Conservation (phyloP, 1,284 basidiomycete genomes). For the Tilletia walkeri region DNA sequence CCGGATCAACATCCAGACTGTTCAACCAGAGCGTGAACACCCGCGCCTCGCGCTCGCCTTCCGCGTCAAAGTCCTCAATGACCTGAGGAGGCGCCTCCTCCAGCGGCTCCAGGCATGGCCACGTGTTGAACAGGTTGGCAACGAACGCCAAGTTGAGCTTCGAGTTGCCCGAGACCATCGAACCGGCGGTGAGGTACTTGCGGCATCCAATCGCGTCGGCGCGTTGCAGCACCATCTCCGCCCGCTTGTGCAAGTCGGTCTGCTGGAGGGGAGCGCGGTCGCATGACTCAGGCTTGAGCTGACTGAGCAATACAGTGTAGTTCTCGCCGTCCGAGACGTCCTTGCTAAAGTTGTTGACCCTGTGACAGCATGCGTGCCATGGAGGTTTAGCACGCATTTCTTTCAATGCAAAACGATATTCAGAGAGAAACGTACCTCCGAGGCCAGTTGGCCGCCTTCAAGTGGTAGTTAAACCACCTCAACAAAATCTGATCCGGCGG, state of each 20-base stretch:
- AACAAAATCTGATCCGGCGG: constrained; percentile 96
- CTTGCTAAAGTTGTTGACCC: constrained; percentile 91
- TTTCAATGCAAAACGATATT: too few relatives aligned
- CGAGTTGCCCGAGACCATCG: constrained; percentile 91
- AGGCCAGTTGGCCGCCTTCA: constrained; percentile 90
- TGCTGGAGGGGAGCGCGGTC: constrained; percentile 90
- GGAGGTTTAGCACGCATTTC: neutral
- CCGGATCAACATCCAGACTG: constrained; percentile 90
- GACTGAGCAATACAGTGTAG: constrained; percentile 91
- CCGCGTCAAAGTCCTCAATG: constrained; percentile 96
- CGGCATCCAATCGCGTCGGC: constrained; percentile 90
- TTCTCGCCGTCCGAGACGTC: constrained; percentile 95
- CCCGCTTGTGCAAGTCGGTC: constrained; percentile 74
- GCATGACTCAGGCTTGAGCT: constrained; percentile 83
- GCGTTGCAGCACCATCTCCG: constrained; percentile 87
- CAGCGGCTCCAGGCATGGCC: constrained; percentile 71
- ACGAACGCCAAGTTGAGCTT: constrained; percentile 98
- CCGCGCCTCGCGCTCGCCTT: constrained; percentile 94
- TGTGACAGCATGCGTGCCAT: neutral
- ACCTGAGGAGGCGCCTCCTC: constrained; percentile 73
- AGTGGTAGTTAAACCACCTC: constrained; percentile 97
- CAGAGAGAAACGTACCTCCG: constrained; percentile 60
- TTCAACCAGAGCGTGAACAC: constrained; percentile 99
- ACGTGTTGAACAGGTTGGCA: constrained; percentile 96
- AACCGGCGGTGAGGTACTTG: constrained; percentile 89